Base-by-base conservation (phyloP, 2,329 filamentous ascomycete species). In the Claviceps sp. region DNA sequence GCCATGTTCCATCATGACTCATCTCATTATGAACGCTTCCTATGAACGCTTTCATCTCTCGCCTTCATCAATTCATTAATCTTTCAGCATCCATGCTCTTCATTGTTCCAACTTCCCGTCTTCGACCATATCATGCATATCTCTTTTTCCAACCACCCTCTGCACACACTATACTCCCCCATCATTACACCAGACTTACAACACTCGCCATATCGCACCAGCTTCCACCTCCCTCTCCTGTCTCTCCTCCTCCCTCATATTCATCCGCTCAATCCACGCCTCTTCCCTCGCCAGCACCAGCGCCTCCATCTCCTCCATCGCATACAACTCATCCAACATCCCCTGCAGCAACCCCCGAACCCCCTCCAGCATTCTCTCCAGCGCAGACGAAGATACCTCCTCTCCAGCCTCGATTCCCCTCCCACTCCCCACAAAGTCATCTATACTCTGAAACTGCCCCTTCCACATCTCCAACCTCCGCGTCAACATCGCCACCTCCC, bases 311-410 rank as follows among this genome's bases (percentile, higher is more conserved):
- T 74, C 71, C 52, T 72, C 72, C 82, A 86, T 85, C 54, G 75
- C 55, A n/a, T 64, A 64, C 55, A 86, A 66, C 67, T 85, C 82
- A n/a, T 68, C 69, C 45, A 82, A 63, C 81, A 85, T 85, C 38
- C 74, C 77, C 47, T 67, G 61, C 13, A 84, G 71, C 45, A 85
- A 63, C 16, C 59, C 60, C 22, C 69, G 63, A 52, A 73, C 78
- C 2, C 69, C 72, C 6, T 62, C 64, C 41, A 84, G 61, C 57
- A 81, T 71, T 30, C 67, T 63, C 22, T 60, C 67, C 51, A 84
- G 60, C 54, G 71, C 77, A 16, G 63, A 52, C 30, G 52, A 7
- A 30, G 11, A 8, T 62, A 56, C 13, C 49, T 48, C 45, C 11
- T 22, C 34, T 43, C 9, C 3, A 34, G 9, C 30, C 30, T 9